Base-by-base conservation (phyloP, 257 asterid species). In the Przewalskia tangutica region DNA sequence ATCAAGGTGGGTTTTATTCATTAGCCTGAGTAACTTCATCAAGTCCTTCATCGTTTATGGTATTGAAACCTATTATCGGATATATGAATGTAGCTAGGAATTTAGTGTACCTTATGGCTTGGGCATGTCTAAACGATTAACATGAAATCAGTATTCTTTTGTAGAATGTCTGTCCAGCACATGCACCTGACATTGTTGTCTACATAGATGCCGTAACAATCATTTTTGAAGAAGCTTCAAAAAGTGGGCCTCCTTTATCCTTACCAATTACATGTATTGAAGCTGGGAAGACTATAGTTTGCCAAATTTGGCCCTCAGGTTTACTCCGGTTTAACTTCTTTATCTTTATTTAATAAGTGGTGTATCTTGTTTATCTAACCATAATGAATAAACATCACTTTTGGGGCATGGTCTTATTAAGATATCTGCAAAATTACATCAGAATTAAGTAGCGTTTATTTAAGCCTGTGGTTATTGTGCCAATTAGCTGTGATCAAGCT, bases 221-320 rank as follows among this genome's bases (percentile, higher is more conserved):
- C 79, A 84, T 93, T 83, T 93, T 90, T 88, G 99, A 96, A 85
- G 98, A 96, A 87, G 95, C 97, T 77, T 93, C 98, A 70, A 90
- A 87, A 84, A 94, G 89, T 86, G 99, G 97, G 82, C 92, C 89
- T 6, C 97, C 98, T 62, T 85, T 88, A 62, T 89, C 88, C 82
- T 88, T 90, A 81, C 99, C 95, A n/a, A 89, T 91, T 83, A 92
- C 95, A 79, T 94, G 97, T 84, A 90, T 92, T 85, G 99, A 94
- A 88, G 92, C 97, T 88, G 99, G 99, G 89, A 84, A 73, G 89
- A 88, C 85, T 88, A 86, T 89, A 86, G 89, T 84, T 87, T 96
- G 56, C 99, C 99, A 64, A 93, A 94, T 90, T 83, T 96, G 84
- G 91, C 91, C 56, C 97, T 96, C 90, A 96, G 99, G 99, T 96